Conservation (phyloP, 2,329 filamentous ascomycete species). For the Shiraia sp. region DNA sequence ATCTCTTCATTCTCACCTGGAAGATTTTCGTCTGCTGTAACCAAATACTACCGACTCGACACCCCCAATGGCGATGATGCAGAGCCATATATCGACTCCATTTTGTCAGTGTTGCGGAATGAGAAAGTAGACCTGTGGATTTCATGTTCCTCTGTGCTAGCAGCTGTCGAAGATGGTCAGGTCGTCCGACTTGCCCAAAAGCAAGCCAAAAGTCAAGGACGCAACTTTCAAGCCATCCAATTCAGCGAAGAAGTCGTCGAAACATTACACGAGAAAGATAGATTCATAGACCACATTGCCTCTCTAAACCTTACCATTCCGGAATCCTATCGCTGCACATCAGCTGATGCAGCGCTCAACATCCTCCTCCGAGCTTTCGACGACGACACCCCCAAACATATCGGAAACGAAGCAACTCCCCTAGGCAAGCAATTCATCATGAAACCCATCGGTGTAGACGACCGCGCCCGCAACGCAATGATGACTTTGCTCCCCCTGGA, state of each 20-base stretch:
- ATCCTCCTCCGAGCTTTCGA: slow-evolving; percentile 48
- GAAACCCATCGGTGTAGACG: slow-evolving; percentile 67
- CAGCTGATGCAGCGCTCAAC: slow-evolving; percentile 55
- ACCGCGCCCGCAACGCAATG: slow-evolving; percentile 63
- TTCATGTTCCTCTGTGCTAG: slow-evolving; percentile 70
- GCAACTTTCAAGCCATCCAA: slow-evolving; percentile 65
- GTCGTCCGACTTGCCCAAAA: slow-evolving; percentile 57
- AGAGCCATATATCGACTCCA: slow-evolving; percentile 58
- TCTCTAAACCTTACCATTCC: slow-evolving; percentile 48
- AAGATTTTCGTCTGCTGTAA: slow-evolving; percentile 62
- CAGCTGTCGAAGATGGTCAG: slow-evolving; percentile 67
- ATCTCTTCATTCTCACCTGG: slow-evolving; percentile 47
- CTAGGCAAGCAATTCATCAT: slow-evolving; percentile 62
- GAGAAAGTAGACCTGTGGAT: slow-evolving; percentile 74
- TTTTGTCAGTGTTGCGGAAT: slow-evolving; percentile 62
- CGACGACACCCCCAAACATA: slow-evolving; percentile 2
- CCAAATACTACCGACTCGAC: slow-evolving; percentile 57
- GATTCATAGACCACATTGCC: slow-evolving; percentile 64
- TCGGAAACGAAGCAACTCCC: slow-evolving; percentile 10
- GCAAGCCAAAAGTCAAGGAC: slow-evolving; percentile 53
- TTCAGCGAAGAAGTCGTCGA: slow-evolving; percentile 61
- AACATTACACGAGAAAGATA: slow-evolving; percentile 66
- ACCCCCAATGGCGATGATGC: slow-evolving; percentile 38
- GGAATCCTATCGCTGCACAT: slow-evolving; percentile 57
- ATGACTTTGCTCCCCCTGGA: slow-evolving; percentile 63